phyloP scores from a whole-genome alignment of 768 basidiomycete genomes.

The Kwoniella dendrophila region DNA sequence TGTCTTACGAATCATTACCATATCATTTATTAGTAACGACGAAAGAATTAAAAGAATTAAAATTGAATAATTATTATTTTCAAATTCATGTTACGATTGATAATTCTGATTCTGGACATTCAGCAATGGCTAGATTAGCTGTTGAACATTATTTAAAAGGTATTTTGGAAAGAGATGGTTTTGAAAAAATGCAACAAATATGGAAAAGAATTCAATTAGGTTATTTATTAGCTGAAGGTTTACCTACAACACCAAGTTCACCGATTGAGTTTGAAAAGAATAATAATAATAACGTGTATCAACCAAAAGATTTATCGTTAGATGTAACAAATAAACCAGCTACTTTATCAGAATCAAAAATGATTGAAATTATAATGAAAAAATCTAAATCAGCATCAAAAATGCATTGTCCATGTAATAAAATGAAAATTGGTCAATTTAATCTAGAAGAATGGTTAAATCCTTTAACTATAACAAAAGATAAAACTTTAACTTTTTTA shows the following conservation, averaged over 20 bases:
- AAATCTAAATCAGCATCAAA: slow-evolving; percentile 42
- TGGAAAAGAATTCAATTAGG: slow-evolving; percentile 47
- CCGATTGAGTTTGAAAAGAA: slow-evolving; percentile 32
- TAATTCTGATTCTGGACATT: slow-evolving; percentile 49
- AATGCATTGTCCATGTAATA: slow-evolving; percentile 48
- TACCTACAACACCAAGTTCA: slow-evolving; percentile 44
- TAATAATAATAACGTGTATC: neutral
- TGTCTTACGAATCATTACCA: slow-evolving; percentile 51
- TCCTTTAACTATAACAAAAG: slow-evolving; percentile 26
- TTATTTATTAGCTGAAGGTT: slow-evolving; percentile 41
- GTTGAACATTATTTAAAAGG: slow-evolving; percentile 46
- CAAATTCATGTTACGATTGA: slow-evolving; percentile 52
- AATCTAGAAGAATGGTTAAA: slow-evolving; percentile 44
- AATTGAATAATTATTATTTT: slow-evolving; percentile 51
- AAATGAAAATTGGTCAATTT: slow-evolving; percentile 29
- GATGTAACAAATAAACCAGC: neutral
- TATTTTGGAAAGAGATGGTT: slow-evolving; percentile 34
- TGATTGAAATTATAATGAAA: slow-evolving; percentile 30
- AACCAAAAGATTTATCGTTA: neutral
- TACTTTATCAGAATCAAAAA: neutral
- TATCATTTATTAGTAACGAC: slow-evolving; percentile 50
- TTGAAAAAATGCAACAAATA: slow-evolving; percentile 26
- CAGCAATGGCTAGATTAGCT: slow-evolving; percentile 42
- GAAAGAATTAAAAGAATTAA: slow-evolving; percentile 44
- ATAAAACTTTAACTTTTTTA: slow-evolving; percentile 35